Conservation (phyloP, 164 flowering plant species). For the Kingdonia uniflora region DNA sequence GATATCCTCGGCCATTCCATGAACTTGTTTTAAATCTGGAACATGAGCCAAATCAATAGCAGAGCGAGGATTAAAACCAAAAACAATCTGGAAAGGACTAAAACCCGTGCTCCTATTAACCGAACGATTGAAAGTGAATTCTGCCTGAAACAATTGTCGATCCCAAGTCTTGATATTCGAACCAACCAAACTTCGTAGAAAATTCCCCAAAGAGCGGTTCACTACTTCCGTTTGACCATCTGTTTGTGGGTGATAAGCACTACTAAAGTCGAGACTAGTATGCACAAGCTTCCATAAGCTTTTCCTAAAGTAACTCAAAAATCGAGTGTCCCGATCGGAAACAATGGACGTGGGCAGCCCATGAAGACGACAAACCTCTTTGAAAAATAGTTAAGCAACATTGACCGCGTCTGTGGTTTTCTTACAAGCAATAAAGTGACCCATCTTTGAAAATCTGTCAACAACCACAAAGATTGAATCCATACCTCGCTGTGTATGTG, state of each 20-base stretch:
- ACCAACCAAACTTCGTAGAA: background rate
- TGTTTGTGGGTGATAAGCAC: background rate
- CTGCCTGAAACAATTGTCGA: background rate
- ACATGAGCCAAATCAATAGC: background rate
- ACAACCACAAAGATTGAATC: too few species aligned
- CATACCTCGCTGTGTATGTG: too few species aligned
- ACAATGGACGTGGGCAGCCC: background rate
- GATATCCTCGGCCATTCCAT: too few species aligned
- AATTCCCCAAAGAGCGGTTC: background rate
- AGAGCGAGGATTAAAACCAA: background rate
- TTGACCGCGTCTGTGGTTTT: background rate
- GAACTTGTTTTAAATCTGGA: background rate
- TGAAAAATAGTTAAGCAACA: background rate
- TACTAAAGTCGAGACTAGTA: background rate
- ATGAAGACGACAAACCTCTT: background rate
- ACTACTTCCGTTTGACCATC: background rate
- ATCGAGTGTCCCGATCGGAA: background rate
- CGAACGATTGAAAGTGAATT: background rate
- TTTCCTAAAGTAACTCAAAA: background rate
- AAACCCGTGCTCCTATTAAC: background rate
- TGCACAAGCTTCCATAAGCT: conserved; percentile 3
- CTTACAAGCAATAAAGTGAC: background rate
- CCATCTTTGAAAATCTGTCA: background rate
- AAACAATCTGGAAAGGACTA: background rate
- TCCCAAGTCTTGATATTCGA: background rate